These are phyloP conservation scores for Capsicum baccatum DNA, from an alignment of 257 asterid species.

Conservation along the genomic window DNA sequence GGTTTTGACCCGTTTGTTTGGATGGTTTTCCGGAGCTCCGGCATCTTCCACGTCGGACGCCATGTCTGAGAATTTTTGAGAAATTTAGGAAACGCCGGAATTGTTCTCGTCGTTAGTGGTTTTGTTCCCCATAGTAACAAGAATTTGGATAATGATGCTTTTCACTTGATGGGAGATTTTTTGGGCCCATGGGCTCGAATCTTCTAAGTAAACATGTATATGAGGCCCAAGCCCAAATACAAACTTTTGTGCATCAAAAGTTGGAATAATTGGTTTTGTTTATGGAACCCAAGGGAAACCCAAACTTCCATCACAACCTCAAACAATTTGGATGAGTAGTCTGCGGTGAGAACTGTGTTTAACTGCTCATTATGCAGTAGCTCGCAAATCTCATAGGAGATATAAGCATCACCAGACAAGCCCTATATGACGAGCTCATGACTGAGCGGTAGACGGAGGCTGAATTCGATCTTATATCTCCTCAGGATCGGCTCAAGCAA, in stretches of 20 bases:
- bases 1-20: slow-evolving; percentile 36
- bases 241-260: neutral
- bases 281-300: too few species aligned
- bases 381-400: too few species aligned
- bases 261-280: neutral
- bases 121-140: neutral
- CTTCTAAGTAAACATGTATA: neutral
- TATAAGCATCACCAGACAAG: too few species aligned
- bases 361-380: too few species aligned
- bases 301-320: too few species aligned
- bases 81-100: neutral
- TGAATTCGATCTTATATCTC: too few species aligned
- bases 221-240: slow-evolving; percentile 17
- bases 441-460: too few species aligned
- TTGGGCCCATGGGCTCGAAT: neutral
- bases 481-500: too few species aligned
- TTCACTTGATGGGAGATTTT: neutral
- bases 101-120: neutral
- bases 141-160: neutral
- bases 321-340: too few species aligned
- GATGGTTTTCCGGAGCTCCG: neutral
- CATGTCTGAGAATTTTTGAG: neutral
- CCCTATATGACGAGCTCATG: too few species aligned
- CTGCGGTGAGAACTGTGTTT: too few species aligned
- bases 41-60: slow-evolving; percentile 7